Percentiles rank a stretch among this genome's conserved stretches.
phyloP scores from a whole-genome alignment of 331 rosid species.

The Rosa hybrid region DNA sequence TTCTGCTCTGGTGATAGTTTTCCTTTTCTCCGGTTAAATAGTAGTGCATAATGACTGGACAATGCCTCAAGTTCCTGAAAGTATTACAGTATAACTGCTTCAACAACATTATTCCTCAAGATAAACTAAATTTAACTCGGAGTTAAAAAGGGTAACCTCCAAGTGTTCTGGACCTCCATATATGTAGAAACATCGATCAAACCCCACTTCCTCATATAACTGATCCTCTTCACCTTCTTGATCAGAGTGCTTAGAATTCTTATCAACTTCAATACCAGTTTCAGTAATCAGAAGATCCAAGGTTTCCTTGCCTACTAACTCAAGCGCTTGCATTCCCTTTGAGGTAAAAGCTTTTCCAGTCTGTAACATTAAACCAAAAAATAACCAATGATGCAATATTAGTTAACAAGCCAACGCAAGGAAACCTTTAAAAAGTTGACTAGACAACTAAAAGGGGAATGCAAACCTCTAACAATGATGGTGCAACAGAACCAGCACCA shows the following conservation, averaged over 20 bases:
- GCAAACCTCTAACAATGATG: conserved; percentile 87
- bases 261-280: conserved; percentile 92
- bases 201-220: conserved; percentile 80
- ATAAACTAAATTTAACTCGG: conserved; percentile 4
- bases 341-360: conserved; percentile 93
- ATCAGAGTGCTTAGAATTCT: conserved; percentile 42
- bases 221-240: conserved; percentile 60
- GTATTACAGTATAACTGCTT: conserved; percentile 24
- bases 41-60: conserved; percentile 84
- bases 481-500: conserved; percentile 54
- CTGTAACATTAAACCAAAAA: conserved; percentile 43
- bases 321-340: conserved; percentile 97
- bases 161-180: conserved; percentile 99
- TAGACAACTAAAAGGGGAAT: conserved; percentile 16
- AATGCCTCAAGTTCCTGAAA: conserved; percentile 88
- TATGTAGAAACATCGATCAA: conserved; percentile 96
- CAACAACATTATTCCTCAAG: conserved; percentile 21
- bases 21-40: conserved; percentile 82
- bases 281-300: conserved; percentile 85
- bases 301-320: conserved; percentile 93
- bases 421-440: neutral
- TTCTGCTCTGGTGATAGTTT: conserved; percentile 78
- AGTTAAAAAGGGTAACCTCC: conserved; percentile 61
- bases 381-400: conserved; percentile 33
- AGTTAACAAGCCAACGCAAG: conserved; percentile 15